These are phyloP conservation scores for Aureobasidium sp. DNA, from an alignment of 2,329 filamentous ascomycete species.

Conservation along the genomic window DNA sequence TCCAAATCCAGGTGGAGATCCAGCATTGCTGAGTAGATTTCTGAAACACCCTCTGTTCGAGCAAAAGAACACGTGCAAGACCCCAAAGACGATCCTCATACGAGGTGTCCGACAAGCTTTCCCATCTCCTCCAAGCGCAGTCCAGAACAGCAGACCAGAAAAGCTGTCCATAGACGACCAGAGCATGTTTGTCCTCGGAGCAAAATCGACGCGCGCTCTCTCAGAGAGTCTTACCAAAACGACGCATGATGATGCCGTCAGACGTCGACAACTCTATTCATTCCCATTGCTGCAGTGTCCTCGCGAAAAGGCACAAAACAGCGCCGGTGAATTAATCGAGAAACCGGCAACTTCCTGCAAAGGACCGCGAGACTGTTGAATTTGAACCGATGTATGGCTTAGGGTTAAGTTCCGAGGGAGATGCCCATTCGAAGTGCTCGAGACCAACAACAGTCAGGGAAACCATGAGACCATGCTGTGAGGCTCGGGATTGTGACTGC, in stretches of 20 bases:
- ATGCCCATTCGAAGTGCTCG: constrained; percentile 49
- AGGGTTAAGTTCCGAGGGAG: constrained; percentile 94
- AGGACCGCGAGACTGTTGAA: constrained; percentile 34
- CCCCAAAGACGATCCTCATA: constrained; percentile 46
- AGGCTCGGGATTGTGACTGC: constrained; percentile 53
- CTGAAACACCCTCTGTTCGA: constrained; percentile 15
- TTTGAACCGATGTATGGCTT: constrained; percentile 64
- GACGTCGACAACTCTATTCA: constrained; percentile 29
- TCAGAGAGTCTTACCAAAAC: constrained; percentile 67
- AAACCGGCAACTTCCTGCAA: constrained; percentile 54
- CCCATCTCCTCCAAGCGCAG: constrained; percentile 42
- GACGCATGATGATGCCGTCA: constrained; percentile 60
- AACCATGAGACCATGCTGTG: constrained; percentile 45
- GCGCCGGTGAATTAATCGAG: constrained; percentile 53
- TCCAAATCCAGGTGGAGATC: constrained; percentile 27
- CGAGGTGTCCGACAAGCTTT: constrained; percentile 46
- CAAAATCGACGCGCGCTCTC: constrained; percentile 69
- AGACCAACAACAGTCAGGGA: constrained; percentile 9
- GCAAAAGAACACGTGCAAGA: constrained; percentile 29
- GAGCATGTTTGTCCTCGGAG: constrained; percentile 64
- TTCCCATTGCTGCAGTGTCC: constrained; percentile 17
- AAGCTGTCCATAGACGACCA: constrained; percentile 56
- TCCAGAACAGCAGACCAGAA: constrained; percentile 35
- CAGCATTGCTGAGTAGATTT: constrained; percentile 28
- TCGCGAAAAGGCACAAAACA: neutral